phyloP scores from a whole-genome alignment of 2,329 filamentous ascomycete genomes.

The Lachnellula hyalina region DNA sequence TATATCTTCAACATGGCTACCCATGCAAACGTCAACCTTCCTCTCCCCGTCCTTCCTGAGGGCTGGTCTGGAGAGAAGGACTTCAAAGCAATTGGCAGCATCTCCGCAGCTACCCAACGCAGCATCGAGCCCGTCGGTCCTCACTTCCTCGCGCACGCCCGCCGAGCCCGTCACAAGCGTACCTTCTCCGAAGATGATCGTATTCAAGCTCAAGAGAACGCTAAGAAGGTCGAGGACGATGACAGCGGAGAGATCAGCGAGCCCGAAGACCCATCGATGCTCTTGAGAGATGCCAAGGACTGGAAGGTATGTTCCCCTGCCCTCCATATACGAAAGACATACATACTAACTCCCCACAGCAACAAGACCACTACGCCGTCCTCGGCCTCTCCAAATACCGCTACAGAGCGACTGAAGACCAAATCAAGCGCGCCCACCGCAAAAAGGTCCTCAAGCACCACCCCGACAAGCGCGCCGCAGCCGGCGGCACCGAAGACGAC shows the following conservation, averaged over 20 bases:
- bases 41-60: conserved; percentile 69
- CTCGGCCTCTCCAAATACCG: conserved; percentile 90
- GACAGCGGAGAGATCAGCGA: conserved; percentile 91
- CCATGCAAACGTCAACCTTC: conserved; percentile 44
- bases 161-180: conserved; percentile 90
- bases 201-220: conserved; percentile 89
- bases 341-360: conserved; percentile 41
- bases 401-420: conserved; percentile 88
- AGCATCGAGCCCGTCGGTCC: conserved; percentile 94
- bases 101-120: conserved; percentile 74
- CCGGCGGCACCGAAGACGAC: conserved; percentile 83
- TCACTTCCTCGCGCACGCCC: conserved; percentile 95
- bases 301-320: conserved; percentile 71
- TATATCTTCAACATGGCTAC: conserved; percentile 19
- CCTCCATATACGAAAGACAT: background rate
- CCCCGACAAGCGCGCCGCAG: conserved; percentile 96
- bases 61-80: conserved; percentile 87
- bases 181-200: conserved; percentile 98
- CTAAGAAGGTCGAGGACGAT: conserved; percentile 91
- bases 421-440: conserved; percentile 98
- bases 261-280: conserved; percentile 85
- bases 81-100: conserved; percentile 76
- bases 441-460: conserved; percentile 99
- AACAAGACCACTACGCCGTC: conserved; percentile 96
- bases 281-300: conserved; percentile 92